Base-by-base conservation (phyloP, 257 asterid genomes). In the Anisodus tanguticus region DNA sequence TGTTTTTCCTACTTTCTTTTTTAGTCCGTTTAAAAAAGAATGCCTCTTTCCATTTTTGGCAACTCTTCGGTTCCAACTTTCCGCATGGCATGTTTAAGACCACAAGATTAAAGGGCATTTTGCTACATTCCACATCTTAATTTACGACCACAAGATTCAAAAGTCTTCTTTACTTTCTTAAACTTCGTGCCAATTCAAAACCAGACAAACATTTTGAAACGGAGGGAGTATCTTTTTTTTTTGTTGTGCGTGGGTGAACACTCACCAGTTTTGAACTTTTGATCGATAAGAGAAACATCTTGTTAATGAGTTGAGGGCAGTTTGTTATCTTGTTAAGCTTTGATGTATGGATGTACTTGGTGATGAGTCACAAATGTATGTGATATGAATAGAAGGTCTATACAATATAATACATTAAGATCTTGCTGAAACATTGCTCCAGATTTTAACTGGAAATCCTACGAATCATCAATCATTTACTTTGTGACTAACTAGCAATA, bases 241-340 rank as follows among this genome's bases (percentile, higher is more conserved):
- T 67, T 16, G n/a, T n/a, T 69, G 31, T 13, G 81, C 26, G 81
- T 51, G 13, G 81, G 58, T 77, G 41, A 26, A 12, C 19, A 13
- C 59, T 13, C 64, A 26, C 49, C 64, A 7, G 47, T 77, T 77
- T 31, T 31, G 35, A 31, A 31, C 1, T 31, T 22, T 31, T 53
- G 64, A 51, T 53, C 9, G 12, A 53, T 2, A 13, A 53, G 79
- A 45, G 79, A 71, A 71, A 45, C 39, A 77, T 53, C 64, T 0
- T 35, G n/a, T 51, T 77, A 53, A 53, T 26, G 47, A 77, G 47
- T 77, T 77, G 26, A 47, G 81, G 81, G 47, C 10, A 51, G 64
- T 53, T 51, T 26, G 47, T 53, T 76, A 51, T 76, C 43, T 51
- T 26, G 41, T 72, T 72, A 47, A 47, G 60, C 60, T 72, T 72